phyloP scores from a whole-genome alignment of 148 eudicot genomes.

The Bassia scoparia region DNA sequence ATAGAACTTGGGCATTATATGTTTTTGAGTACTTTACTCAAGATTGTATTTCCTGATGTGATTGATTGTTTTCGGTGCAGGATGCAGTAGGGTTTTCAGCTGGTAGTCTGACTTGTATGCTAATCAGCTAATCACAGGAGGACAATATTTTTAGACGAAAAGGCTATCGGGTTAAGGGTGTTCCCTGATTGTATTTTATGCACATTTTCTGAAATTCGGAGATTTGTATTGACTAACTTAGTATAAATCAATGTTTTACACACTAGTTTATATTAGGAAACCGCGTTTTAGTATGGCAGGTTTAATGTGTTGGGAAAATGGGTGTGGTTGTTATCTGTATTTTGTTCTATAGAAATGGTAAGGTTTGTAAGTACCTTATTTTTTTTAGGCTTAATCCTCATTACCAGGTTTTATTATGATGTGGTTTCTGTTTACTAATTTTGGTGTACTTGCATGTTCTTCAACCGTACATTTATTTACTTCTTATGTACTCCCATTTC shows the following conservation, averaged over 20 bases:
- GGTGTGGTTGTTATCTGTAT: constrained; percentile 13
- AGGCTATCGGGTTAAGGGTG: constrained; percentile 17
- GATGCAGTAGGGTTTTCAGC: constrained; percentile 22
- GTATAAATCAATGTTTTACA: constrained; percentile 13
- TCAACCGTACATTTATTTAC: background rate
- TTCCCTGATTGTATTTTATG: constrained; percentile 18
- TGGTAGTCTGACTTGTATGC: constrained; percentile 31
- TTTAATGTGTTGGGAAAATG: background rate
- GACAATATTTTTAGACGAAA: constrained; percentile 20
- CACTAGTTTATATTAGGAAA: constrained; percentile 24
- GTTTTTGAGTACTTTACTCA: too few relatives aligned
- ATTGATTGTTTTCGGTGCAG: constrained; percentile 9
- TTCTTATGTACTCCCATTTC: background rate
- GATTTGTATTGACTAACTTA: constrained; percentile 16
- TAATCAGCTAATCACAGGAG: constrained; percentile 37
- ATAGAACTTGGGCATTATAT: too few relatives aligned
- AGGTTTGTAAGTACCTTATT: constrained; percentile 21
- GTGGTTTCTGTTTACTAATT: background rate
- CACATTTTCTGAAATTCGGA: constrained; percentile 13
- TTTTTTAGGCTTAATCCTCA: constrained; percentile 10
- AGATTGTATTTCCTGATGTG: background rate
- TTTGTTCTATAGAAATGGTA: constrained; percentile 17
- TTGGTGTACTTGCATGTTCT: background rate
- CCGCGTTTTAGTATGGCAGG: constrained; percentile 5
- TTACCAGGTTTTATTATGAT: constrained; percentile 11